Evolutionary conservation across 2,329 filamentous ascomycete species (phyloP).

Genomic region (Tolypocladium guangdongense): DNA sequence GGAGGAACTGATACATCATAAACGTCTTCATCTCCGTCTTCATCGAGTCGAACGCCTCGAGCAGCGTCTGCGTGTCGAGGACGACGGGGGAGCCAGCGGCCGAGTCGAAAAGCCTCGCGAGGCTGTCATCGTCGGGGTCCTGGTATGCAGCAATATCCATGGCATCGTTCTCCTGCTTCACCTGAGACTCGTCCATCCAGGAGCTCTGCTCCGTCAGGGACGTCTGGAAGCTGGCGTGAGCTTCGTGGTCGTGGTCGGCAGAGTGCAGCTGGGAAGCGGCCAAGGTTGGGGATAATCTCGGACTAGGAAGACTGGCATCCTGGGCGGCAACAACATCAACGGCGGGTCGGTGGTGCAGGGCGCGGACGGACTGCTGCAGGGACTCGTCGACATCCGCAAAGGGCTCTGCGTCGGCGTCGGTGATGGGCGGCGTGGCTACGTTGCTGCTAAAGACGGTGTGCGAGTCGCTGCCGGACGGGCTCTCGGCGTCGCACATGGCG

Average conservation of each 20-base stretch:
- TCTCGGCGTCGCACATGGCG: conserved; percentile 33
- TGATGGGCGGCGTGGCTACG: conserved; percentile 65
- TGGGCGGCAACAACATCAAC: conserved; percentile 65
- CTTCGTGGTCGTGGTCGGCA: conserved; percentile 33
- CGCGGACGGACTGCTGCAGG: conserved; percentile 33
- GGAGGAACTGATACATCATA: conserved; percentile 91
- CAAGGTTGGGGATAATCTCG: conserved; percentile 83
- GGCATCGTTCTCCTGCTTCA: conserved; percentile 14
- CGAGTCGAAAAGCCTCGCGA: neutral
- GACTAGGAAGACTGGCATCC: conserved; percentile 89
- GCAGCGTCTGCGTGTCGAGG: conserved; percentile 73
- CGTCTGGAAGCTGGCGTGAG: conserved; percentile 20
- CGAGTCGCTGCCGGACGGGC: conserved; percentile 42
- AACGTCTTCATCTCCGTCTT: conserved; percentile 87
- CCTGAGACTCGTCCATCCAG: conserved; percentile 32
- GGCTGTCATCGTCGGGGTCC: conserved; percentile 10
- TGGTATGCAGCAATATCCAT: conserved; percentile 5
- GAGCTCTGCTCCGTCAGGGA: conserved; percentile 15
- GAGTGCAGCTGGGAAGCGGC: conserved; percentile 51
- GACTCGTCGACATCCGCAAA: conserved; percentile 39
- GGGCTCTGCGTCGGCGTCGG: conserved; percentile 58
- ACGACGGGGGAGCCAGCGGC: conserved; percentile 25
- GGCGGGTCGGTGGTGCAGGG: conserved; percentile 36
- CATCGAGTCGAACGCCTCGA: conserved; percentile 85
- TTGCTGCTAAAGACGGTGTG: conserved; percentile 51